Evolutionary conservation across 345 rosid genomes (phyloP), one percentile per base, ranked within the genome.

Genomic region (Hibiscus trionum): DNA sequence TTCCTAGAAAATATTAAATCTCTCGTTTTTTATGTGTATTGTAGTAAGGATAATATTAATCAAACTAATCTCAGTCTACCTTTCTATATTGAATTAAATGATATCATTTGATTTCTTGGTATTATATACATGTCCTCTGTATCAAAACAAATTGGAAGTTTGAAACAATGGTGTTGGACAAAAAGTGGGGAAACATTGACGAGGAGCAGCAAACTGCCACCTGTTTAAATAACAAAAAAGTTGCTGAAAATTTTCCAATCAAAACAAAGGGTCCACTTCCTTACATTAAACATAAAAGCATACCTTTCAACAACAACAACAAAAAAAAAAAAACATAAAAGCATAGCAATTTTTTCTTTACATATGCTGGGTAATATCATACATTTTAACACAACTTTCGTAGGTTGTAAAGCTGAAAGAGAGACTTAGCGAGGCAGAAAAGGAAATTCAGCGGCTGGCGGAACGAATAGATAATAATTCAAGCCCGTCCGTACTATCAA

Each of bases 361-460:
- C 52, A 37, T 35, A 5, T 35, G 39, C 15, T 50, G 4, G 5
- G 19, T 50, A 16, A 50, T 50, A 14, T 50, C 7, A 16, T 50
- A 50, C 19, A 50, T 16, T 53, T 16, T 16, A n/a, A n/a, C 24
- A 14, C 53, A 14, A 14, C 15, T 31, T 11, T 26, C 59, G n/a
- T 72, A 91, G 98, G 84, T 93, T 11, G 2, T 86, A 37, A 82
- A 82, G 76, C 83, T 93, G 55, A 86, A 81, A 5, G 88, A 85
- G 3, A 83, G 85, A 39, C 61, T 87, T 4, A 52, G 37, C 1
- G 90, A 82, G 44, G 80, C 93, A 7, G 81, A 85, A 59, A 87
- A 78, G 14, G 91, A 91, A 73, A 84, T 85, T 31, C 81, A 82
- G 37, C 79, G 78, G 76, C 61, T 88, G 14, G 63, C 86, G 1